Conservation (phyloP, 2,329 filamentous ascomycete species). For the Hortaea werneckii region DNA sequence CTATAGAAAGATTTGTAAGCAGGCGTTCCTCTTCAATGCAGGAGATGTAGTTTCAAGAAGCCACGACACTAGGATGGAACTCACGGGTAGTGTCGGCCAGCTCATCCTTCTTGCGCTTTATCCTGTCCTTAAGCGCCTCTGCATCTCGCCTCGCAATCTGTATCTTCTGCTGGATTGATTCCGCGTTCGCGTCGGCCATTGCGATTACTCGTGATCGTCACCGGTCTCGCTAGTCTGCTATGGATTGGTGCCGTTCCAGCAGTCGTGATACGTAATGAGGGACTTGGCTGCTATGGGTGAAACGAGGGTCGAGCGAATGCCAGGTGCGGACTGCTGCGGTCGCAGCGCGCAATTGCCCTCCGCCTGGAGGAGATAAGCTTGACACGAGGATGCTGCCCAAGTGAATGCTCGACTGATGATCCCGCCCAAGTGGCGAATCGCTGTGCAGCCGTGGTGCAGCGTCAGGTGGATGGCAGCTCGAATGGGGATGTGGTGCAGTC, state of each 20-base stretch:
- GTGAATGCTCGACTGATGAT: too few species aligned
- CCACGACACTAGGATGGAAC: conserved; percentile 28
- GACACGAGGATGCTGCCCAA: too few species aligned
- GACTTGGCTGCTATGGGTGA: background rate
- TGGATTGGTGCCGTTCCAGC: background rate
- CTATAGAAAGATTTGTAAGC: conserved; percentile 37
- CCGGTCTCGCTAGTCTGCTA: conserved; percentile 3
- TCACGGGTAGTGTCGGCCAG: conserved; percentile 94
- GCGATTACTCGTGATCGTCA: conserved; percentile 13
- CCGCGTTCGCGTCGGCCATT: conserved; percentile 42
- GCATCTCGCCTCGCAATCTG: conserved; percentile 96
- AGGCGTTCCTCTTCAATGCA: background rate
- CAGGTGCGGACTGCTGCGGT: background rate
- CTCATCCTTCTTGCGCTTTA: conserved; percentile 99
- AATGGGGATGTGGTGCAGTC: too few species aligned
- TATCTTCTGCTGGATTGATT: conserved; percentile 53
- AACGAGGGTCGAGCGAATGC: background rate
- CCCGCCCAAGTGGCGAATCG: too few species aligned
- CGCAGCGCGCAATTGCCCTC: conserved; percentile 2
- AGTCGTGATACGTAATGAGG: background rate
- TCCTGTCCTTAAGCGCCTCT: conserved; percentile 93
- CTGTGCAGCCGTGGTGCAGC: too few species aligned
- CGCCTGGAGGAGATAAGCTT: too few species aligned
- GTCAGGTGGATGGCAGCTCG: too few species aligned
- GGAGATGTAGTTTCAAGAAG: background rate